phyloP scores from a whole-genome alignment of 768 basidiomycete genomes.

The Russula abietina region DNA sequence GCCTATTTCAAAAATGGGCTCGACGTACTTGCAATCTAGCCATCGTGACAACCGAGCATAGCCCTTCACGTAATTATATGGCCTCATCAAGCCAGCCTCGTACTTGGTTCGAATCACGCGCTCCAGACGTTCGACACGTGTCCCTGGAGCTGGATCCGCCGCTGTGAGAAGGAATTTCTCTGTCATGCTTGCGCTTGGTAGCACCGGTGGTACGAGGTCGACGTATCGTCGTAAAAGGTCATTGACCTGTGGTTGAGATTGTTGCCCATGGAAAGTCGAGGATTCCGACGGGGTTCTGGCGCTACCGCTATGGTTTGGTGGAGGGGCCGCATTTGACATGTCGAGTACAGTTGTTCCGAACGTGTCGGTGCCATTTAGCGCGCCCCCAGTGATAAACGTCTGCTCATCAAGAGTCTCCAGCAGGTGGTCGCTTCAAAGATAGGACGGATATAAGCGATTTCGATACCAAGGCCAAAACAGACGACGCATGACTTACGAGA shows the following conservation, averaged over 20 bases:
- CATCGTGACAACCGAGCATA: slow-evolving; percentile 86
- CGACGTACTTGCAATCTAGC: slow-evolving; percentile 86
- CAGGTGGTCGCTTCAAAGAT: slow-evolving; percentile 57
- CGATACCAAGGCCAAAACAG: background rate
- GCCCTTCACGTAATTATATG: slow-evolving; percentile 95
- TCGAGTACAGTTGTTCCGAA: slow-evolving; percentile 32
- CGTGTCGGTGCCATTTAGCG: slow-evolving; percentile 46
- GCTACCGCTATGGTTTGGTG: background rate
- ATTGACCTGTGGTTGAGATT: slow-evolving; percentile 11
- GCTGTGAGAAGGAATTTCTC: slow-evolving; percentile 90
- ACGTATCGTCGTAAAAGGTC: slow-evolving; percentile 31
- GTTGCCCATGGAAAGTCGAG: slow-evolving; percentile 26
- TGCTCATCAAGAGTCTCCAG: slow-evolving; percentile 83
- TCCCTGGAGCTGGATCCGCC: slow-evolving; percentile 89
- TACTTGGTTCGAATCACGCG: slow-evolving; percentile 94
- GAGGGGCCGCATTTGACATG: slow-evolving; percentile 15
- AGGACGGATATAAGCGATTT: background rate
- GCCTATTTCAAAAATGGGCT: slow-evolving; percentile 17
- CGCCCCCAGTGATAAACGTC: slow-evolving; percentile 60
- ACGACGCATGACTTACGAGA: slow-evolving; percentile 48
- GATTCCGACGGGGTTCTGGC: slow-evolving; percentile 19
- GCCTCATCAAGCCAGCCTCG: slow-evolving; percentile 90
- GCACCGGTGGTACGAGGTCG: slow-evolving; percentile 44
- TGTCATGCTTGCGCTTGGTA: slow-evolving; percentile 71
- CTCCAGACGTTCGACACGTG: slow-evolving; percentile 82